Base-by-base conservation (phyloP, 306 rosid species). In the Spatholobus suberectus region DNA sequence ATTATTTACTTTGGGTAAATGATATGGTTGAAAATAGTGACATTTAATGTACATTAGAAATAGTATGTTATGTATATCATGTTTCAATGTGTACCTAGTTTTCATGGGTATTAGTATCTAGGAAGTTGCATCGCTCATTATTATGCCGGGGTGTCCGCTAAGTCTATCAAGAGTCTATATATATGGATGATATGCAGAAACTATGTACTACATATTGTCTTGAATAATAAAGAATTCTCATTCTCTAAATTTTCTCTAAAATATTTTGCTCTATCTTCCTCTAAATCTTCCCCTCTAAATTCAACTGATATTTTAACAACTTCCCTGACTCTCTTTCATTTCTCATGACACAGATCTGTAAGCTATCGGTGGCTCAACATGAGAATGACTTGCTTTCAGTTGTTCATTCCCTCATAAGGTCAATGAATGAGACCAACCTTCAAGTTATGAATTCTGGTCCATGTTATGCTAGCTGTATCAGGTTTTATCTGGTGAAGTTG, bases 391-490 rank as follows among this genome's bases (percentile, higher is more conserved):
- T 94, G 87, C 80, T 84, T 6, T 89, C 94, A 1, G 89, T 87
- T 81, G 97, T 92, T 83, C 95, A 92, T 84, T 92, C 95, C 37
- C 92, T 88, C 72, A 78, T 87, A 69, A 81, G 88, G 35, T 92
- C 98, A 12, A 92, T 94, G 85, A 88, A 80, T 17, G 96, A 91
- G 79, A 82, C 32, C 8, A 86, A 90, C 68, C 90, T 94, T 79
- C 71, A 79, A 57, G 27, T 81, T 10, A 87, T 86, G 84, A 90
- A 92, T 84, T 80, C 92, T 0, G 92, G 92, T 72, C 90, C 92
- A 13, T 94, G 99, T 79, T 89, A 89, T 73, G 95, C 95, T 34
- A 91, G 95, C 87, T 96, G 99, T 84, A 84, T 96, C 72, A 89
- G 94, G 82, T 90, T 91, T 88, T 83, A 89, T 87, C 87, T 96